A percentile compares a stretch with the other conserved stretches of the same genome.
phyloP scores from a whole-genome alignment of 2,329 filamentous ascomycete genomes.

The Diaporthe humulicola region DNA sequence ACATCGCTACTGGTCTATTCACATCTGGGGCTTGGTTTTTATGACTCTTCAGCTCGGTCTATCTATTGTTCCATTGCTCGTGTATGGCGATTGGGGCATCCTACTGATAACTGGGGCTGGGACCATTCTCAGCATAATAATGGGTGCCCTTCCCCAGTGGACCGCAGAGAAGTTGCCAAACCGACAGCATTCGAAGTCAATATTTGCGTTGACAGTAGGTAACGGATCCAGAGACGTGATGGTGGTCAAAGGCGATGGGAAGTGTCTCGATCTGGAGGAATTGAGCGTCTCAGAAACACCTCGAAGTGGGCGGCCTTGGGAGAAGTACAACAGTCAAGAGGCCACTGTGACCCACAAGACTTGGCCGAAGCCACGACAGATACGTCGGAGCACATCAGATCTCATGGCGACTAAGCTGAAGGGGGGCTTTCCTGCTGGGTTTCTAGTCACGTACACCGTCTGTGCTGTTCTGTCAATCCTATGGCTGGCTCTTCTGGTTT shows the following conservation, averaged over 20 bases:
- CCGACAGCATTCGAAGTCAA: constrained; percentile 47
- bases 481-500: constrained; percentile 58
- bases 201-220: constrained; percentile 53
- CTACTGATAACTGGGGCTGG: constrained; percentile 55
- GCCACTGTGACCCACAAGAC: not conserved
- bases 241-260: constrained; percentile 50
- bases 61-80: constrained; percentile 49
- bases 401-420: not conserved
- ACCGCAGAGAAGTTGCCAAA: constrained; percentile 58
- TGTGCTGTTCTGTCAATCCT: constrained; percentile 47
- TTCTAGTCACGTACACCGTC: constrained; percentile 42
- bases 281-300: constrained; percentile 46
- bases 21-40: constrained; percentile 43
- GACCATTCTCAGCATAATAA: constrained; percentile 51
- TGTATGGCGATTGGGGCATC: constrained; percentile 54
- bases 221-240: constrained; percentile 57
- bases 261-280: constrained; percentile 57
- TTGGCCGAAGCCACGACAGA: constrained; percentile 5
- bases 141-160: constrained; percentile 57
- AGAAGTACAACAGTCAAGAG: constrained; percentile 27
- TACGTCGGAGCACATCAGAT: not conserved
- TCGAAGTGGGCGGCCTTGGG: constrained; percentile 29
- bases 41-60: constrained; percentile 51
- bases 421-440: constrained; percentile 30
- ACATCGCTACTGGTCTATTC: constrained; percentile 37